These are phyloP conservation scores for Meira nashicola DNA, from an alignment of 1,284 basidiomycete genomes.

Conservation along the genomic window DNA sequence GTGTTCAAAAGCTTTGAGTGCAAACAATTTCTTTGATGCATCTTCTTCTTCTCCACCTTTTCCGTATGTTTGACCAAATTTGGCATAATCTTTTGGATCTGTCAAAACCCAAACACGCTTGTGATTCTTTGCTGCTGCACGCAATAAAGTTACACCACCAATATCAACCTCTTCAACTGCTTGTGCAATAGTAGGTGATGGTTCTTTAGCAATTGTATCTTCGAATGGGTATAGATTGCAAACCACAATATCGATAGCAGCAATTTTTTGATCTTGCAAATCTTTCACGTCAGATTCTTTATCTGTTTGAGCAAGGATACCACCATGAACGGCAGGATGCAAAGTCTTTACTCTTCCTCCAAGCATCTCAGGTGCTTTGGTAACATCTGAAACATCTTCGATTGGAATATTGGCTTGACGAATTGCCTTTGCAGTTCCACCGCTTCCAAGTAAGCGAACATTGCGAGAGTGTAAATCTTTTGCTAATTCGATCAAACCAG, in stretches of 20 bases:
- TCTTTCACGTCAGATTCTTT: constrained; percentile 47
- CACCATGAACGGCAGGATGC: constrained; percentile 97
- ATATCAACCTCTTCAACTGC: constrained; percentile 99
- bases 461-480: constrained; percentile 73
- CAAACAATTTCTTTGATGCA: constrained; percentile 76
- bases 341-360: constrained; percentile 97
- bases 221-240: constrained; percentile 99
- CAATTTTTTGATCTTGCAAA: constrained; percentile 38
- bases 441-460: constrained; percentile 84
- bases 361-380: constrained; percentile 99
- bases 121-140: constrained; percentile 98
- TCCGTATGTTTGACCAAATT: constrained; percentile 69
- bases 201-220: constrained; percentile 70
- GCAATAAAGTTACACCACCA: constrained; percentile 93
- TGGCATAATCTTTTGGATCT: constrained; percentile 85
- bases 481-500: constrained; percentile 81
- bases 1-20: constrained; percentile 95
- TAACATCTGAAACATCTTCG: constrained; percentile 94
- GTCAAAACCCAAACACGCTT: constrained; percentile 68
- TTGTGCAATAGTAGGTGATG: constrained; percentile 80
- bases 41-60: constrained; percentile 56
- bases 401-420: constrained; percentile 87
- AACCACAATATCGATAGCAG: constrained; percentile 56
- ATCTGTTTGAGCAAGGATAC: constrained; percentile 55
- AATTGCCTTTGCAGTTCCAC: constrained; percentile 96